These are phyloP conservation scores for Phallus indusiatus DNA, from an alignment of 768 basidiomycete species.

Conservation along the genomic window DNA sequence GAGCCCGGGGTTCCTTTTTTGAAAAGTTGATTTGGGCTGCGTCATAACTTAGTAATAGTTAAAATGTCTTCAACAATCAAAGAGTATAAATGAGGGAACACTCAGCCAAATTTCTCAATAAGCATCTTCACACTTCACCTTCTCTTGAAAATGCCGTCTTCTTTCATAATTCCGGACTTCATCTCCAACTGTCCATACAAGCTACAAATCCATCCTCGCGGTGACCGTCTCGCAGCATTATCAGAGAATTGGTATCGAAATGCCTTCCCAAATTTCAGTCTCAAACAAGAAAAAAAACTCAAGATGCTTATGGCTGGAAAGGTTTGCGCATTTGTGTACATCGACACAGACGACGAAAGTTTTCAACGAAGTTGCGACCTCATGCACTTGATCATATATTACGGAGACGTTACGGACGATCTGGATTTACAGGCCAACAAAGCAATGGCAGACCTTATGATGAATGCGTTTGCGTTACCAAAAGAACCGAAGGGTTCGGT, in stretches of 20 bases:
- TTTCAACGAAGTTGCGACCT: conserved; percentile 61
- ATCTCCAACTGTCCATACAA: conserved; percentile 41
- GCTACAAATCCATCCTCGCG: conserved; percentile 33
- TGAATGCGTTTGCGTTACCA: conserved; percentile 22
- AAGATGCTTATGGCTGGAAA: conserved; percentile 56
- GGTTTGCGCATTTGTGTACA: conserved; percentile 57
- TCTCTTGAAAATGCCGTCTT: background rate
- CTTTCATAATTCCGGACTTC: conserved; percentile 46
- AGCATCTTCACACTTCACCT: no score
- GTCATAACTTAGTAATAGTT: no score
- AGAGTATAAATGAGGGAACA: no score
- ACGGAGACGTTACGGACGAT: conserved; percentile 11
- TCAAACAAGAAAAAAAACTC: conserved; percentile 24
- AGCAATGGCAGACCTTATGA: conserved; percentile 19
- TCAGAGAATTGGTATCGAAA: conserved; percentile 34
- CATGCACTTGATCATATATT: conserved; percentile 38
- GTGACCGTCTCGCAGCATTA: conserved; percentile 36
- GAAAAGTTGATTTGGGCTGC: no score
- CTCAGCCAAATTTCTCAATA: no score
- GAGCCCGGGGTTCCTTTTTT: no score
- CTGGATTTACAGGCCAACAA: conserved; percentile 10
- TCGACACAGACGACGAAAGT: conserved; percentile 40
- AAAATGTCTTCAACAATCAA: no score
- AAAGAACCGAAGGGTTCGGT: conserved; percentile 13
- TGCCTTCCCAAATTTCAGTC: background rate